Evolutionary conservation across 2,329 filamentous ascomycete species (phyloP), one percentile per base, ranked within the genome.

Genomic region (Helotiales sp.): DNA sequence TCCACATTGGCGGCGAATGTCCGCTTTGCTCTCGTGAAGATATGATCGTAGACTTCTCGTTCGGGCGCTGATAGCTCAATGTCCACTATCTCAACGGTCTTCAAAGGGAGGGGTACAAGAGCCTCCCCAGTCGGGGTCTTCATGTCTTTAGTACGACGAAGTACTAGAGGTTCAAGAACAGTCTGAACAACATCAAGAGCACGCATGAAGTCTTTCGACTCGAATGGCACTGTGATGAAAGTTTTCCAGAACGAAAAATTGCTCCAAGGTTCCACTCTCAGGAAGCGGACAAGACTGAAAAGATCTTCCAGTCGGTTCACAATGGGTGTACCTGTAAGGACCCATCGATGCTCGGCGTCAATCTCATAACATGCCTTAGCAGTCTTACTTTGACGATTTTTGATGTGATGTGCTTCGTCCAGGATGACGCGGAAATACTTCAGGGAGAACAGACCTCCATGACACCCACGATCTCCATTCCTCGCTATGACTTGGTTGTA

Each of bases 191-290:
- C 96, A 76, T 98, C 96, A 7, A 99, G 84, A 0, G 96, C 96
- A 4, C 94, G 90, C 72, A 97, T 88, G 76, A 97, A 97, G 70
- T 99, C 92, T 72, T 96, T 96, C 0, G 93, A 95, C 78, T 99
- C 96, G 71, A 99, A 99, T 0, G 96, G 96, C 1, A 97, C 90
- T 0, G 96, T 99, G 76, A 99, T 98, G 78, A 99, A 99, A 0
- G 96, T 98, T 77, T 94, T 94, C 96, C 96, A 99, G 80, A 97
- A 99, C 0, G 94, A 97, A 78, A 99, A 99, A 78, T 98, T 98
- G 75, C 91, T 96, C 96, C 96, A 99, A 0, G 96, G 96, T 77
- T 98, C 95, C 3, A 99, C 96, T 65, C 93, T 90, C 11, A 99
- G 82, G 80, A 98, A 99, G 2, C 93, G 89, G 13, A 98, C 93